Percentiles rank a stretch among this genome's conserved stretches.
These are phyloP conservation scores for Salix purpurea DNA, from an alignment of 345 rosid species.

Conservation along the genomic window DNA sequence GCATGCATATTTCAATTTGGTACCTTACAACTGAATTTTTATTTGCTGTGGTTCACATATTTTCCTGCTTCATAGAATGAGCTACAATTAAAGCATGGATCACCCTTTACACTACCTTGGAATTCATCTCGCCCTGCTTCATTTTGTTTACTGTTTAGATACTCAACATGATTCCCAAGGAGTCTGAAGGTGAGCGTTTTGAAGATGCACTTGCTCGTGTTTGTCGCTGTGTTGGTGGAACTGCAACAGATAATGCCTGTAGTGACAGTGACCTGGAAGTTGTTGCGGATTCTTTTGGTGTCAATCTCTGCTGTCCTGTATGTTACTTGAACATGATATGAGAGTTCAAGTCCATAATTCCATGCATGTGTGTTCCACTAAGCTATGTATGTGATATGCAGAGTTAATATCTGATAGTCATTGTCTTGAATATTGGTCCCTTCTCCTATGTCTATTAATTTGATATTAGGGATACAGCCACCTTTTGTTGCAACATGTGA, in stretches of 20 bases:
- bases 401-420: neutral
- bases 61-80: neutral
- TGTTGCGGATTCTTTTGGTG: constrained; percentile 76
- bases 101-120: neutral
- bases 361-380: neutral
- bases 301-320: constrained; percentile 96
- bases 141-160: constrained; percentile 40
- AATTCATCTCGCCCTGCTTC: neutral
- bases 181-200: constrained; percentile 71
- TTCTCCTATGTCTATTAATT: neutral
- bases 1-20: neutral
- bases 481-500: neutral
- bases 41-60: neutral
- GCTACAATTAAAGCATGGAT: neutral
- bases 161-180: constrained; percentile 75
- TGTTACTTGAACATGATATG: constrained; percentile 25
- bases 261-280: constrained; percentile 98
- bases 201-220: constrained; percentile 91
- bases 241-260: constrained; percentile 69
- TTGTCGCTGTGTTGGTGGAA: constrained; percentile 84
- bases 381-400: neutral
- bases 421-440: neutral
- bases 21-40: neutral
- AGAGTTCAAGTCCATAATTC: neutral
- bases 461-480: neutral